Evolutionary conservation across 306 rosid genomes (phyloP).

Genomic region (Lupinus albus): DNA sequence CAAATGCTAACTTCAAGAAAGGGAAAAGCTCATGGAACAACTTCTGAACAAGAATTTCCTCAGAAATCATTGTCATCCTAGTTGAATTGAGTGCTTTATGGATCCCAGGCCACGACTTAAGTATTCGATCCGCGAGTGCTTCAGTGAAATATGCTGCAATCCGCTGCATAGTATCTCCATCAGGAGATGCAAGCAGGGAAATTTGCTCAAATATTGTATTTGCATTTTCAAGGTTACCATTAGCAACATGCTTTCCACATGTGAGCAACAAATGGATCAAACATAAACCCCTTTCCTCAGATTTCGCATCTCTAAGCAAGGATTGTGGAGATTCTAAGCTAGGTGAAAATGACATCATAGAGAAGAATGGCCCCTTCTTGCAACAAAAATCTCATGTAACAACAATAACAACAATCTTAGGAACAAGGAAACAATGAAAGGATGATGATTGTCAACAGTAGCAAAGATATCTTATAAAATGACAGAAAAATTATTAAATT

Average conservation of each 20-base stretch:
- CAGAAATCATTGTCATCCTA: conserved; percentile 55
- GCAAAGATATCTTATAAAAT: neutral
- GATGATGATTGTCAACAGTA: conserved; percentile 12
- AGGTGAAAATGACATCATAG: conserved; percentile 71
- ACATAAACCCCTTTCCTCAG: conserved; percentile 79
- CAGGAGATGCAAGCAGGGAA: conserved; percentile 73
- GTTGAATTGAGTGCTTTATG: conserved; percentile 81
- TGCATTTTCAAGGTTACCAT: conserved; percentile 74
- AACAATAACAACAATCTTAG: conserved; percentile 44
- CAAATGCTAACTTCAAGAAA: conserved; percentile 67
- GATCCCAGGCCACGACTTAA: conserved; percentile 78
- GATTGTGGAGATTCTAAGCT: conserved; percentile 70
- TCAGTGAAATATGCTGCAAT: conserved; percentile 74
- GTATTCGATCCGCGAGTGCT: conserved; percentile 80
- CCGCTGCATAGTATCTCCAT: conserved; percentile 91
- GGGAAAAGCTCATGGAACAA: conserved; percentile 81
- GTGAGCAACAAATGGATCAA: conserved; percentile 75
- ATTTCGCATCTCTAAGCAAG: conserved; percentile 72
- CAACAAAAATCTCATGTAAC: conserved; percentile 49
- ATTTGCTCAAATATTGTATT: conserved; percentile 77
- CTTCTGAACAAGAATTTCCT: conserved; percentile 67
- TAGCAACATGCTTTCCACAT: conserved; percentile 81
- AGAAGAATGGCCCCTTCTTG: conserved; percentile 67
- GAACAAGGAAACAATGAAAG: conserved; percentile 35
- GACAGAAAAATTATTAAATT: neutral